These are phyloP conservation scores for Eudorina sp. DNA, from an alignment of 139 green algal genomes.

Conservation along the genomic window DNA sequence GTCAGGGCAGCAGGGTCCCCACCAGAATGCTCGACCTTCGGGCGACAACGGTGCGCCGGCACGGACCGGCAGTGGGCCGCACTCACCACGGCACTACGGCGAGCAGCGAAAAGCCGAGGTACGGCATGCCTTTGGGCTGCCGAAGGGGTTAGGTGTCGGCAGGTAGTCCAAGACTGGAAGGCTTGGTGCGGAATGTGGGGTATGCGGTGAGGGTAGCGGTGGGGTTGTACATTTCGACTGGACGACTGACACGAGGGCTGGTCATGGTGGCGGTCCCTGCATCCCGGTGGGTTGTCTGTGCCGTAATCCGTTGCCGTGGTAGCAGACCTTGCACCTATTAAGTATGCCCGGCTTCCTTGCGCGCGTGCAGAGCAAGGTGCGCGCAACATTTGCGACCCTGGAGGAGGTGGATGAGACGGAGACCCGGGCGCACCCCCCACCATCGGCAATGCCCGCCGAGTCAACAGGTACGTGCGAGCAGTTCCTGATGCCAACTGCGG, in stretches of 20 bases:
- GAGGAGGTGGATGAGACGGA: constrained; percentile 35
- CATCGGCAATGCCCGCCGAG: neutral
- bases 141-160: no score
- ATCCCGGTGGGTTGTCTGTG: no score
- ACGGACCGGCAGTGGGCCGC: neutral
- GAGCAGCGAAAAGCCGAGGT: constrained; percentile 8
- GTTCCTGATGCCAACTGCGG: no score
- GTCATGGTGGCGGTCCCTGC: no score
- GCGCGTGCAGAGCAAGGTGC: neutral
- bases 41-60: neutral
- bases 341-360: neutral
- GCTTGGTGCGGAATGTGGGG: no score
- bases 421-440: neutral
- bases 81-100: neutral
- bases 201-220: no score
- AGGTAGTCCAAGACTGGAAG: no score
- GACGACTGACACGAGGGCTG: no score
- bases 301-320: no score
- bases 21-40: neutral
- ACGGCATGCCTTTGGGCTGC: no score
- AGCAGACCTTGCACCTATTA: neutral
- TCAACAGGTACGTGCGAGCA: neutral
- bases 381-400: neutral
- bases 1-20: neutral
- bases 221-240: no score